Conservation (phyloP, 306 rosid genomes). For the Ammopiptanthus mongolicus region DNA sequence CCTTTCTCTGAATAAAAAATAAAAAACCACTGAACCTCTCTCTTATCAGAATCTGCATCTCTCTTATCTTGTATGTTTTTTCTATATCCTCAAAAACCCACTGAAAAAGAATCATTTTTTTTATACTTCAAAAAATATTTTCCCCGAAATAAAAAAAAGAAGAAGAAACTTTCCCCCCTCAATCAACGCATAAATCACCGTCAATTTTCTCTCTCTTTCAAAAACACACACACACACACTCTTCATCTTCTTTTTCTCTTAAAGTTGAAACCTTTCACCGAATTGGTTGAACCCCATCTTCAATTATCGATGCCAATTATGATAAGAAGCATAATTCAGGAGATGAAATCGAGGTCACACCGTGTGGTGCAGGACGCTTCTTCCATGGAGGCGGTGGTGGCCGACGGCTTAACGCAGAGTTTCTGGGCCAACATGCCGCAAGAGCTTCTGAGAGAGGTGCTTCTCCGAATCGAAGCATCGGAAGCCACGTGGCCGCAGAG, state of each 20-base stretch:
- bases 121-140: neutral
- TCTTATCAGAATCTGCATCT: too few species aligned
- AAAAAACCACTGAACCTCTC: neutral
- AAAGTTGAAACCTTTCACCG: neutral
- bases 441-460: slow-evolving; percentile 86
- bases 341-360: slow-evolving; percentile 74
- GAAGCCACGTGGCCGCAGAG: slow-evolving; percentile 85
- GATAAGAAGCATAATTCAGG: slow-evolving; percentile 53
- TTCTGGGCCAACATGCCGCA: slow-evolving; percentile 93
- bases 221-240: too few species aligned
- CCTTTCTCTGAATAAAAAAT: neutral
- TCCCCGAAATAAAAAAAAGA: neutral
- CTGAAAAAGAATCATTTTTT: neutral
- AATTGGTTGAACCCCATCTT: neutral
- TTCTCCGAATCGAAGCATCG: slow-evolving; percentile 64
- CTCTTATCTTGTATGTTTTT: neutral
- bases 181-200: slow-evolving; percentile 20
- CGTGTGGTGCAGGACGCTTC: slow-evolving; percentile 53
- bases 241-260: neutral
- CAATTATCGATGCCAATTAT: slow-evolving; percentile 33
- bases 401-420: slow-evolving; percentile 58
- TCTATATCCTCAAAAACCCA: neutral
- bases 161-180: neutral
- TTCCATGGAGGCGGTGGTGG: slow-evolving; percentile 4
- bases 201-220: too few species aligned